These are phyloP conservation scores for Bacterosira constricta DNA, from an alignment of 108 stramenopile species.

Conservation along the genomic window DNA sequence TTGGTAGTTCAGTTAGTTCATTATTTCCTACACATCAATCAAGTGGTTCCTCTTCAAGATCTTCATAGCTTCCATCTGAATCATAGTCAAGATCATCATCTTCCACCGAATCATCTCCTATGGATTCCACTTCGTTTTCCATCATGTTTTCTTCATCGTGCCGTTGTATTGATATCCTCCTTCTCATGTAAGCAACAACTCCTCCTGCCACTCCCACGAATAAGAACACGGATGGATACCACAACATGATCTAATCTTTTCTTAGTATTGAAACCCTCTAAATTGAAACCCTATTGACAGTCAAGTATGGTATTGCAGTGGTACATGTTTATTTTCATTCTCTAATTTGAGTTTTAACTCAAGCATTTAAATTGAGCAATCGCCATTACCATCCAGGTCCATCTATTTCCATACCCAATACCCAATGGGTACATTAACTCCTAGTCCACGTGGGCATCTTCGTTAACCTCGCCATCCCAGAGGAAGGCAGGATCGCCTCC, in stretches of 20 bases:
- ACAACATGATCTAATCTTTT: too few relatives aligned
- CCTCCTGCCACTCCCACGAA: not conserved
- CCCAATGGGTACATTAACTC: too few relatives aligned
- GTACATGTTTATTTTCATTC: too few relatives aligned
- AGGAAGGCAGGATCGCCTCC: slow-evolving; percentile 29
- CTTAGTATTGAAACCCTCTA: too few relatives aligned
- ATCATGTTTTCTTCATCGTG: not conserved
- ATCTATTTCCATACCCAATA: too few relatives aligned
- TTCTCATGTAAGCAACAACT: not conserved
- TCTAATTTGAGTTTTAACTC: too few relatives aligned
- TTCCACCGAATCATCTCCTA: not conserved
- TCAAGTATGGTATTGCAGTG: too few relatives aligned
- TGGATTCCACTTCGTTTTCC: not conserved
- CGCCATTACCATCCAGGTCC: too few relatives aligned
- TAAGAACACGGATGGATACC: not conserved
- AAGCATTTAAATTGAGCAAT: too few relatives aligned
- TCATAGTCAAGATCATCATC: not conserved
- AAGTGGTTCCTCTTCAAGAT: not conserved
- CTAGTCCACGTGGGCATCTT: slow-evolving; percentile 20
- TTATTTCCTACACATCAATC: too few relatives aligned
- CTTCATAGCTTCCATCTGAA: not conserved
- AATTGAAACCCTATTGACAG: too few relatives aligned
- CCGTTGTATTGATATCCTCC: not conserved
- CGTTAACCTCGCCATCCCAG: slow-evolving; percentile 3
- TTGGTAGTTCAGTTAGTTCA: too few relatives aligned